Conservation (phyloP, 805 yeast species). For the Jamesozyma jinghongensis region DNA sequence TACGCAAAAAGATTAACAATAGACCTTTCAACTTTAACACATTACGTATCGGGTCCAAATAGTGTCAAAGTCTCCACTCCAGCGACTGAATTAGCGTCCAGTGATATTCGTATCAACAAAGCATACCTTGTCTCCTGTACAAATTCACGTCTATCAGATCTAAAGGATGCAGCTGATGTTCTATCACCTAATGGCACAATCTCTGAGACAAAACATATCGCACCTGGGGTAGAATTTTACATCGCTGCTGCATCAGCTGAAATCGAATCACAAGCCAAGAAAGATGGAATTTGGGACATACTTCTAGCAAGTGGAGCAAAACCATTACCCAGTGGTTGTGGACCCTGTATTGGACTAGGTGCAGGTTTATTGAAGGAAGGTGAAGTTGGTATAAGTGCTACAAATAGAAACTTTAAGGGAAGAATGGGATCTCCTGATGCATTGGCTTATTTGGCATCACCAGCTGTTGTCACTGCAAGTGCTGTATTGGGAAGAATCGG, state of each 20-base stretch:
- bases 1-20: conserved; percentile 84
- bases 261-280: conserved; percentile 89
- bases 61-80: conserved; percentile 87
- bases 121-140: conserved; percentile 98
- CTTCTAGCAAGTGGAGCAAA: conserved; percentile 87
- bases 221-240: conserved; percentile 87
- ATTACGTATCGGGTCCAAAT: conserved; percentile 93
- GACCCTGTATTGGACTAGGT: conserved; percentile 98
- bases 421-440: conserved; percentile 99
- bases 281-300: conserved; percentile 84
- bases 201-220: conserved; percentile 49
- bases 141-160: conserved; percentile 85
- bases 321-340: conserved; percentile 97
- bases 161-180: conserved; percentile 88
- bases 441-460: conserved; percentile 89
- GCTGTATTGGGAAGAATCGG: conserved; percentile 94
- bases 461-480: conserved; percentile 97
- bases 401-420: conserved; percentile 97
- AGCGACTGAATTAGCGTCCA: conserved; percentile 58
- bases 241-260: conserved; percentile 95
- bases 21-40: conserved; percentile 73
- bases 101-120: conserved; percentile 74
- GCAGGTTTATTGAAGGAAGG: conserved; percentile 90
- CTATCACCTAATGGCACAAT: conserved; percentile 37
- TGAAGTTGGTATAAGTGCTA: conserved; percentile 96